These are phyloP conservation scores for Quercus dentata DNA, from an alignment of 306 rosid genomes.

Conservation along the genomic window DNA sequence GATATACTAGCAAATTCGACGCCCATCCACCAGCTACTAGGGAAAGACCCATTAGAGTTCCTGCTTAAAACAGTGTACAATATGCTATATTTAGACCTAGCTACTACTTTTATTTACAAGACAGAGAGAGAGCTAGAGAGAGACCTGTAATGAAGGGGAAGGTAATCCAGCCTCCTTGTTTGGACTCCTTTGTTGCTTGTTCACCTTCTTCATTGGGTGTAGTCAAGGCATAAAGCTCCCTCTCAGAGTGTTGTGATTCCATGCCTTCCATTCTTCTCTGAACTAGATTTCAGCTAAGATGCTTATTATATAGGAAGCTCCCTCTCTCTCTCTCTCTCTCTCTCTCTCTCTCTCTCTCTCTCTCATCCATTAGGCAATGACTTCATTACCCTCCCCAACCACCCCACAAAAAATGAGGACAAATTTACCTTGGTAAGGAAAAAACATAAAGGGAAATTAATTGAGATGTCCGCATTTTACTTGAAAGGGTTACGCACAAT, in stretches of 20 bases:
- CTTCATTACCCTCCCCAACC: no score
- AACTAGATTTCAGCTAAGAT: not conserved
- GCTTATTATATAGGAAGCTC: no score
- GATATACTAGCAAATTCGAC: conserved; percentile 35
- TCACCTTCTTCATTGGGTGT: not conserved
- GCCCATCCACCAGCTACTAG: conserved; percentile 32
- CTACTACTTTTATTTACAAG: not conserved
- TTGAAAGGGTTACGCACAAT: no score
- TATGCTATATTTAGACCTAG: not conserved
- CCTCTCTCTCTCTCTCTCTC: no score
- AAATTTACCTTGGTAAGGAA: no score
- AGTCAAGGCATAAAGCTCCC: not conserved
- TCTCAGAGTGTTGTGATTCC: not conserved
- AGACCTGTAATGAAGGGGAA: conserved; percentile 44
- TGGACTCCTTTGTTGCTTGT: not conserved
- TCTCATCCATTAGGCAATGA: no score
- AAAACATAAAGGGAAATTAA: no score
- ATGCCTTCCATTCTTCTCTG: not conserved
- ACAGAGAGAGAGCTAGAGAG: not conserved
- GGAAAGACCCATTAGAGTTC: conserved; percentile 22
- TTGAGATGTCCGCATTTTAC: no score
- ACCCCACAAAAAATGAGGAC: no score
- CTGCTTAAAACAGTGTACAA: conserved; percentile 9
- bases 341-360: no score
- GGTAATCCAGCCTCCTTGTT: conserved; percentile 42